Percentiles rank a stretch among this genome's conserved stretches.
Conservation (phyloP, 306 rosid species). For the Chamaecrista fasciculata region DNA sequence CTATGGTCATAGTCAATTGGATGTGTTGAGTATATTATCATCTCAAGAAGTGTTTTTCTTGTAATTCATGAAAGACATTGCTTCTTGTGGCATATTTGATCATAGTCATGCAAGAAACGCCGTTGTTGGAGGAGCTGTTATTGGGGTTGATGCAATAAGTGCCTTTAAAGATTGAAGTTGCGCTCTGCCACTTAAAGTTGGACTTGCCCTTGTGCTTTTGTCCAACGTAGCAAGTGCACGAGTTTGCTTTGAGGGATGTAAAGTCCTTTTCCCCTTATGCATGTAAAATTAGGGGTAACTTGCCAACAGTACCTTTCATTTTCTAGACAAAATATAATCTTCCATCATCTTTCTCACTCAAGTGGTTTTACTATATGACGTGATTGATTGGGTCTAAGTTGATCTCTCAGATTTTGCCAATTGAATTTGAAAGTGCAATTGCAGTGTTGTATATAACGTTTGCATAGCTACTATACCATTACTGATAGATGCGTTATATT, state of each 20-base stretch:
- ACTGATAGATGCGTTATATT: background rate
- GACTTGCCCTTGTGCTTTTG: background rate
- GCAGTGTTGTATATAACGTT: background rate
- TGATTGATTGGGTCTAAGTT: no score
- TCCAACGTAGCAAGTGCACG: background rate
- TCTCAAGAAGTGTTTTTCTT: background rate
- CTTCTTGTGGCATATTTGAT: background rate
- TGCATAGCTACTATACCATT: background rate
- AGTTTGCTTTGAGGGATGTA: background rate
- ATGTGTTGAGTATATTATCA: background rate
- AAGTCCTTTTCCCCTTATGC: background rate
- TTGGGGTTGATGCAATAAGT: background rate
- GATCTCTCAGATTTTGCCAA: no score
- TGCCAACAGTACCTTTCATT: background rate
- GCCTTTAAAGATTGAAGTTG: background rate
- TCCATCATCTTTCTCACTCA: background rate
- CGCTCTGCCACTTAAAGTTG: background rate
- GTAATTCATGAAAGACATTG: background rate
- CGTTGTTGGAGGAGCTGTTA: background rate
- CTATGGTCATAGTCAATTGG: slow-evolving; percentile 2
- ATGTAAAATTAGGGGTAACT: no score
- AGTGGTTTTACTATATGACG: no score
- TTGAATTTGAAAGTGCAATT: no score
- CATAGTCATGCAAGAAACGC: background rate
- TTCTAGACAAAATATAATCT: background rate